Conservation (phyloP, 495 filamentous ascomycete species). For the Cryomyces minteri region DNA sequence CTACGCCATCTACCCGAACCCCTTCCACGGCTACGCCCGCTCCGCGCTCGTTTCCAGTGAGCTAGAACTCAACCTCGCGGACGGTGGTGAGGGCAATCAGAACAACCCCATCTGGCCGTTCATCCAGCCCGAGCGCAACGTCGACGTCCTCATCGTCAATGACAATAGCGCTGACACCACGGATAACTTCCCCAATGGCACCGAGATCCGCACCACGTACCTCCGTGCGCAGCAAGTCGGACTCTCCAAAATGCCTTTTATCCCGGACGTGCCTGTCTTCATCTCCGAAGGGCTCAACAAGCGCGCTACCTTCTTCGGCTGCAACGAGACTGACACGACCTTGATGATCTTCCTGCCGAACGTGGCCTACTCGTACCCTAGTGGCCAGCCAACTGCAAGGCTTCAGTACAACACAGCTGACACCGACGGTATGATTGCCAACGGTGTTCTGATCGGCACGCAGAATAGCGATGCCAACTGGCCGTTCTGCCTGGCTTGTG, state of each 20-base stretch:
- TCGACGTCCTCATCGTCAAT: slow-evolving; percentile 27
- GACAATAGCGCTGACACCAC: slow-evolving; percentile 26
- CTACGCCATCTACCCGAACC: slow-evolving; percentile 25
- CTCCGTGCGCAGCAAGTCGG: slow-evolving; percentile 15
- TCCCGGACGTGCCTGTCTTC: slow-evolving; percentile 20
- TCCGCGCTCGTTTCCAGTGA: slow-evolving; percentile 15
- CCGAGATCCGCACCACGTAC: slow-evolving; percentile 23
- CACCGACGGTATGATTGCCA: slow-evolving; percentile 23
- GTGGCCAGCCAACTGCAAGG: slow-evolving; percentile 16
- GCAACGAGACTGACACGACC: slow-evolving; percentile 15
- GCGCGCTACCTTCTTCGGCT: slow-evolving; percentile 28
- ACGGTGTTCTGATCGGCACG: slow-evolving; percentile 21
- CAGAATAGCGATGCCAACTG: slow-evolving; percentile 15
- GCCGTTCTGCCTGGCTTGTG: slow-evolving; percentile 25
- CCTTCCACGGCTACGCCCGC: slow-evolving; percentile 22
- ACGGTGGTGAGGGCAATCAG: slow-evolving; percentile 26
- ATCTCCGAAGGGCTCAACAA: slow-evolving; percentile 21
- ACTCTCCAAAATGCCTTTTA: slow-evolving; percentile 22
- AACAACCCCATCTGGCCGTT: slow-evolving; percentile 30
- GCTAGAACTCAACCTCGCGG: slow-evolving; percentile 19
- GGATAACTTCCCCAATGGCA: slow-evolving; percentile 25
- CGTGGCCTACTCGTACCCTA: slow-evolving; percentile 16
- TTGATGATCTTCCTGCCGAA: slow-evolving; percentile 29
- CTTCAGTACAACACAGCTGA: slow-evolving; percentile 20
- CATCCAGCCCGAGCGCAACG: slow-evolving; percentile 19